A percentile compares a stretch with the other conserved stretches of the same genome.
Evolutionary conservation across 352 stramenopile species (phyloP).

Genomic region (Phytophthora pistaciae): DNA sequence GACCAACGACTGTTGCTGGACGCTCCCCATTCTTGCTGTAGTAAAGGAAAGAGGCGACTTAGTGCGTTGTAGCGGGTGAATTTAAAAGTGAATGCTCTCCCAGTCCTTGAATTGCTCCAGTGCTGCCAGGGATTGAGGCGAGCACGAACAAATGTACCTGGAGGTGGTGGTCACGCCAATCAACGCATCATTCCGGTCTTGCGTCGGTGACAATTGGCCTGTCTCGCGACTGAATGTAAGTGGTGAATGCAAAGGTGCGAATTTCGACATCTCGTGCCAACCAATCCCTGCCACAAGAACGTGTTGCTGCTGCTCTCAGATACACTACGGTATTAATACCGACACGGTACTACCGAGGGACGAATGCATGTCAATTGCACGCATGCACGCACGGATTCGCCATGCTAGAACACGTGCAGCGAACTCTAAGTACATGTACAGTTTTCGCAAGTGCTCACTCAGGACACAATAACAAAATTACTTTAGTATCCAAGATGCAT

Average conservation of each 20-base stretch:
- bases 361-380: conserved; percentile 17
- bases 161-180: conserved; percentile 10
- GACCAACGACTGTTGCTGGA: background rate
- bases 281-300: conserved; percentile 20
- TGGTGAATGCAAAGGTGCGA: background rate
- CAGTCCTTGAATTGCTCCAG: no score
- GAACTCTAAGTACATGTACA: no score
- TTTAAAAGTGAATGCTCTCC: conserved; percentile 16
- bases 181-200: conserved; percentile 21
- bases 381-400: background rate
- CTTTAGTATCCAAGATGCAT: no score
- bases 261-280: conserved; percentile 18
- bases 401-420: no score
- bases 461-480: no score
- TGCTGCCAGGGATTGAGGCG: background rate
- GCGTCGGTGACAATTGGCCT: conserved; percentile 11
- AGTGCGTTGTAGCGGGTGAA: conserved; percentile 1
- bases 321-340: conserved; percentile 2
- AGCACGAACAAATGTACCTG: no score
- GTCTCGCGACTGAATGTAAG: conserved; percentile 31
- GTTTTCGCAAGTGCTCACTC: no score
- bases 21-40: conserved; percentile 8
- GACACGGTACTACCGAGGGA: no score
- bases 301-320: conserved; percentile 3
- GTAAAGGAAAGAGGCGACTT: no score